Evolutionary conservation across 495 filamentous ascomycete species (phyloP).

Genomic region (Lepraria neglecta): DNA sequence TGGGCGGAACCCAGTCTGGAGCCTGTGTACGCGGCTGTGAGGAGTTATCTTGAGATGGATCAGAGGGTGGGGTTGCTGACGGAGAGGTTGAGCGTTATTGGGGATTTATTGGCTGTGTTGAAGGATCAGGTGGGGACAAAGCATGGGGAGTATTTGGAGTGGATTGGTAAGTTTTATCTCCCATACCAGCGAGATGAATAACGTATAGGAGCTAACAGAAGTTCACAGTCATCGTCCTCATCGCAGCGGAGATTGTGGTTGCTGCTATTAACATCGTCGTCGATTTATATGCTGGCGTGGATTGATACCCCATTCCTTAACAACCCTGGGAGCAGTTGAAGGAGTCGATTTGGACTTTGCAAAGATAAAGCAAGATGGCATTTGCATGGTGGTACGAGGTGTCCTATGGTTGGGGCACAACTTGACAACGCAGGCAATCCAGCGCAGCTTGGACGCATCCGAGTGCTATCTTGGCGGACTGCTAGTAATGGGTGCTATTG

Average conservation of each 20-base stretch:
- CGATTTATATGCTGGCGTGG: constrained; percentile 78
- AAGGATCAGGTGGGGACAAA: constrained; percentile 95
- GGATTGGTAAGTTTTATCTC: constrained; percentile 64
- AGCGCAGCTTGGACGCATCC: too few species aligned
- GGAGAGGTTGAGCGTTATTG: constrained; percentile 87
- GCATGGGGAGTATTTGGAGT: constrained; percentile 93
- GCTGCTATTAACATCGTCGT: constrained; percentile 94
- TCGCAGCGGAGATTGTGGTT: constrained; percentile 92
- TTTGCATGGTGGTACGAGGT: too few species aligned
- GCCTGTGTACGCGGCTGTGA: constrained; percentile 88
- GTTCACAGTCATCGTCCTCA: constrained; percentile 78
- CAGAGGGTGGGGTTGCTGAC: constrained; percentile 87
- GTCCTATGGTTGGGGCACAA: too few species aligned
- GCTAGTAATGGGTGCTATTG: background rate
- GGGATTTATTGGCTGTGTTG: constrained; percentile 84
- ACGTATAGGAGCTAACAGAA: background rate
- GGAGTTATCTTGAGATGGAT: constrained; percentile 96
- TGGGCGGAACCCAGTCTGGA: constrained; percentile 97
- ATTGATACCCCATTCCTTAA: background rate
- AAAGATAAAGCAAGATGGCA: too few species aligned
- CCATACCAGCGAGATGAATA: background rate
- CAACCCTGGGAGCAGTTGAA: too few species aligned
- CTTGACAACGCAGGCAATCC: too few species aligned
- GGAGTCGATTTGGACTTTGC: background rate
- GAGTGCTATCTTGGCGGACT: too few species aligned